phyloP scores from a whole-genome alignment of 1,284 basidiomycete species.

The Trichosporon sp. region DNA sequence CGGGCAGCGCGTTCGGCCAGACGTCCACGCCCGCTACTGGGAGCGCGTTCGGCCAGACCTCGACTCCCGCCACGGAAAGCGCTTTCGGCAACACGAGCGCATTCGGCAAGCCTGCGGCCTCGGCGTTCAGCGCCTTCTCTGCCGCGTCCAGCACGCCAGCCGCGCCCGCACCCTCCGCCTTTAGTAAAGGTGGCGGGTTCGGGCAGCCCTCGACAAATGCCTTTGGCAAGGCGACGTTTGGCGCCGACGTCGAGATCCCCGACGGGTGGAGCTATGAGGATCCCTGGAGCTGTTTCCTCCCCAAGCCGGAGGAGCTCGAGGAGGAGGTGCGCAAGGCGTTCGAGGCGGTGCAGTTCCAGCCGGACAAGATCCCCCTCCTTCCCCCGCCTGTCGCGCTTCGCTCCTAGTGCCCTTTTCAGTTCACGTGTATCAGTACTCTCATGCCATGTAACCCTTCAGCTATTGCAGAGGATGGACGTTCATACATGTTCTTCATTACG shows the following conservation, averaged over 20 bases:
- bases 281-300: slow-evolving; percentile 45
- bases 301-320: slow-evolving; percentile 33
- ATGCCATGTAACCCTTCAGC: not conserved
- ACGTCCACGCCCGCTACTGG: slow-evolving; percentile 1
- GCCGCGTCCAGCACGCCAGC: slow-evolving; percentile 24
- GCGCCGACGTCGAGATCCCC: slow-evolving; percentile 57
- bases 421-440: not conserved
- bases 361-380: slow-evolving; percentile 74
- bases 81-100: slow-evolving; percentile 40
- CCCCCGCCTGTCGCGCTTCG: slow-evolving; percentile 68
- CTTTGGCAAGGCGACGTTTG: slow-evolving; percentile 24
- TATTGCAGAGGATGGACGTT: not conserved
- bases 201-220: slow-evolving; percentile 12
- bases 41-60: slow-evolving; percentile 19
- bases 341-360: slow-evolving; percentile 65
- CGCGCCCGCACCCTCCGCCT: slow-evolving; percentile 17
- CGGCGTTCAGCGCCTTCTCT: slow-evolving; percentile 22
- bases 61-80: slow-evolving; percentile 17
- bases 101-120: slow-evolving; percentile 23
- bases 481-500: slow-evolving; percentile 8
- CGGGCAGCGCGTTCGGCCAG: slow-evolving; percentile 22
- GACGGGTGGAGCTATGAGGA: slow-evolving; percentile 49
- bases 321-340: slow-evolving; percentile 65
- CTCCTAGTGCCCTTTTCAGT: slow-evolving; percentile 6
- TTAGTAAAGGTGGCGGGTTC: slow-evolving; percentile 12